Base-by-base conservation (phyloP, 495 filamentous ascomycete genomes). In the Penicillium bialowiezense region DNA sequence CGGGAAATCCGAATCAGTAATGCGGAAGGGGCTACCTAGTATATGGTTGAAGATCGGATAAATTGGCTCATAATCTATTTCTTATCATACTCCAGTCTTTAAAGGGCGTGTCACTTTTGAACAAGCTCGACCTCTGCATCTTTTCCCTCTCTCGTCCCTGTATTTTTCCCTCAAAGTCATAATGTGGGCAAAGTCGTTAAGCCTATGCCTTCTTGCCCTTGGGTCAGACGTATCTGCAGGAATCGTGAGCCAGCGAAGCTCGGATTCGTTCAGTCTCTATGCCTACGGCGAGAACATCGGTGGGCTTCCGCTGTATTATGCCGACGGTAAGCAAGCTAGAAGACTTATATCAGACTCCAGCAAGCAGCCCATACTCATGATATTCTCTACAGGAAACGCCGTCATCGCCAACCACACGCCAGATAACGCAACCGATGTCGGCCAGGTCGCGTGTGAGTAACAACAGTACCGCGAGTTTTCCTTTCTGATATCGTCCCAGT, bases 211-310 rank as follows among this genome's bases (percentile, higher is more conserved):
- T 38, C 15, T 18, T 38, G 3, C 19, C 17, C 3, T 20, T 5
- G 35, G 15, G 2, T 38, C 35, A 13, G 15, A 13, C 3, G 14
- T 38, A 20, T 18, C 35, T 38, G 35, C 35, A 2, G 17, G n/a
- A 5, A 15, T 38, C 7, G 1, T 38, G 13, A 8, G 8, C 17
- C 15, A 38, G 2, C 35, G 35, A 14, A 38, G 14, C 17, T 8
- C 35, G 35, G 35, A 38, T 10, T 19, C 44, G 0, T 73, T 70
- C 52, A 37, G 8, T 15, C 58, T 73, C 5, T 71, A 67, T 28
- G 67, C 64, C 10, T 71, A 73, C 29, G 66, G 64, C 7, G 56
- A 56, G 5, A 55, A 55, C 14, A 65, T 71, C 40, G 58, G 54
- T 9, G 68, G 69, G 3, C 55, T 69, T 19, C 58, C 57, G 7